Percentiles rank a stretch among this genome's conserved stretches.
phyloP scores from a whole-genome alignment of 2,329 filamentous ascomycete genomes.

The Myriosclerotinia scirpicola region DNA sequence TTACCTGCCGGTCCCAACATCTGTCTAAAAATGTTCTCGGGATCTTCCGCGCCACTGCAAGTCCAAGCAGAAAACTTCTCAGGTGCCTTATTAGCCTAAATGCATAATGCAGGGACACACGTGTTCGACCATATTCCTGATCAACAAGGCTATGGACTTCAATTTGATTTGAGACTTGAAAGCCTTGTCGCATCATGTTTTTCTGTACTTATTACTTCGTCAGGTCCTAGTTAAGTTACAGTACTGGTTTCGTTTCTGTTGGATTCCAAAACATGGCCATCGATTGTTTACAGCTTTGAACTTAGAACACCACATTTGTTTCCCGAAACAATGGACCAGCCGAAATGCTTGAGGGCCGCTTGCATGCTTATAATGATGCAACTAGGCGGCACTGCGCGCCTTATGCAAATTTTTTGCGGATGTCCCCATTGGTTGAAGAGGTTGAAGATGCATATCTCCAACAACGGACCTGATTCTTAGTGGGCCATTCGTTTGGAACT shows the following conservation, averaged over 20 bases:
- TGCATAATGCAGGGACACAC: not conserved
- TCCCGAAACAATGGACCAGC: constrained; percentile 10
- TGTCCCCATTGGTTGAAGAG: not conserved
- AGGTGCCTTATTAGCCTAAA: not conserved
- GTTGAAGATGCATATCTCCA: not conserved
- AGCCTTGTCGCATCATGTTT: not conserved
- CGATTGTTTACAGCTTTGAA: not conserved
- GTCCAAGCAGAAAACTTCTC: not conserved
- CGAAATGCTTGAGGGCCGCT: not conserved
- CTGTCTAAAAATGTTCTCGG: not conserved
- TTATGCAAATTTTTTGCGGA: not conserved
- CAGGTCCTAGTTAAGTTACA: not conserved
- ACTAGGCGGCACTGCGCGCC: not conserved
- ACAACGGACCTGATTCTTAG: not conserved
- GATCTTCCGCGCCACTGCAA: not conserved
- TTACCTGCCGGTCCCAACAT: not conserved
- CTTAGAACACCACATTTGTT: not conserved
- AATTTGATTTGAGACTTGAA: not conserved
- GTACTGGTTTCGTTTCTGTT: not conserved
- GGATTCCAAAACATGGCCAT: not conserved
- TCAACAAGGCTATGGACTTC: not conserved
- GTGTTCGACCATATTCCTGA: not conserved
- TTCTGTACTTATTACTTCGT: not conserved
- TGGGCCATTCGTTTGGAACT: not conserved
- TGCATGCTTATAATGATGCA: constrained; percentile 9